Conservation (phyloP, 768 basidiomycete species). For the Mycena rosella region DNA sequence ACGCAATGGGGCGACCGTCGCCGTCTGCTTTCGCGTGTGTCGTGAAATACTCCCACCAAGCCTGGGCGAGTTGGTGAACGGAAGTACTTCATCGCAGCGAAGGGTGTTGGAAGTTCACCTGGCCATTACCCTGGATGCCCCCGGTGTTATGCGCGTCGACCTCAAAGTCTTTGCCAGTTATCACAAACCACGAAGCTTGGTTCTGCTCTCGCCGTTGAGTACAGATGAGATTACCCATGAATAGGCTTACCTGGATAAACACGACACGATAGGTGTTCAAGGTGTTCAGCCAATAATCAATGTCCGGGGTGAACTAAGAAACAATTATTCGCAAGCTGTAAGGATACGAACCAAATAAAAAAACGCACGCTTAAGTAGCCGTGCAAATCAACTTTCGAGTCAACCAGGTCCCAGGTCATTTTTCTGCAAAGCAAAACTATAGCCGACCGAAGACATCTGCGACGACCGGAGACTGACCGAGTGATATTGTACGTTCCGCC, state of each 20-base stretch:
- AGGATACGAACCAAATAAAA: background rate
- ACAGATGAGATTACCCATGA: background rate
- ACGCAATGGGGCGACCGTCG: slow-evolving; percentile 69
- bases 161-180: slow-evolving; percentile 67
- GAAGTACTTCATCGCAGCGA: no score
- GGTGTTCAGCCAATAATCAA: slow-evolving; percentile 68
- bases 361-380: slow-evolving; percentile 49
- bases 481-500: slow-evolving; percentile 55
- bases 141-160: slow-evolving; percentile 69
- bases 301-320: slow-evolving; percentile 68
- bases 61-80: slow-evolving; percentile 39
- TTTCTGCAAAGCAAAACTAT: slow-evolving; percentile 41
- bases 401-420: slow-evolving; percentile 54
- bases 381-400: slow-evolving; percentile 42
- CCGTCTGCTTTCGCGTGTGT: slow-evolving; percentile 63
- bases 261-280: slow-evolving; percentile 71
- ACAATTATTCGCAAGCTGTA: background rate
- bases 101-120: slow-evolving; percentile 45
- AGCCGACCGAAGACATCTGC: background rate
- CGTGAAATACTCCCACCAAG: slow-evolving; percentile 70
- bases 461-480: slow-evolving; percentile 41
- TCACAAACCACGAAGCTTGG: slow-evolving; percentile 75
- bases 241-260: slow-evolving; percentile 62
- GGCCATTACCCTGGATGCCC: slow-evolving; percentile 73
- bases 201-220: slow-evolving; percentile 50